A percentile compares a stretch with the other conserved stretches of the same genome.
phyloP scores from a whole-genome alignment of 2,329 filamentous ascomycete genomes.

The Xylaria sp. region DNA sequence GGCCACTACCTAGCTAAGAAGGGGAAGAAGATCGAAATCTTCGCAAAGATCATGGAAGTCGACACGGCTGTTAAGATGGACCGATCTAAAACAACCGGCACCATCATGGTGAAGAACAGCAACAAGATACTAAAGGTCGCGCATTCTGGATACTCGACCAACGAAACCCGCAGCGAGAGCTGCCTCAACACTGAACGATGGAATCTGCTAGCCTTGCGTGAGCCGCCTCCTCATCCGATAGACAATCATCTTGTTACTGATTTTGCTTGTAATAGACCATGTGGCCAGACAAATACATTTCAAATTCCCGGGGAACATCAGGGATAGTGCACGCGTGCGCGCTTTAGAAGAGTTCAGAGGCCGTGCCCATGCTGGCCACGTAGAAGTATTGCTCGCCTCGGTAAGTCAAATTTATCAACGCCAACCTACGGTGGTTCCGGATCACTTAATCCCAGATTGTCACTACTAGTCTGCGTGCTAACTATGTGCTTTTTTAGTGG shows the following conservation, averaged over 20 bases:
- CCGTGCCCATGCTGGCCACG: constrained; percentile 44
- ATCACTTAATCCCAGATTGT: too few relatives aligned
- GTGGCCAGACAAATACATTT: constrained; percentile 39
- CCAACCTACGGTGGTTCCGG: too few relatives aligned
- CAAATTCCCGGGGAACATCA: constrained; percentile 36
- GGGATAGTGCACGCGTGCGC: constrained; percentile 35
- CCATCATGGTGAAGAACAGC: constrained; percentile 34
- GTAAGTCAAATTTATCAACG: constrained; percentile 30
- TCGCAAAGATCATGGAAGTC: constrained; percentile 31
- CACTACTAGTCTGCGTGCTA: neutral
- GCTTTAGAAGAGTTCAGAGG: constrained; percentile 37
- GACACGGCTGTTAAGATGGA: constrained; percentile 38
- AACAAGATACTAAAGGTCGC: constrained; percentile 39
- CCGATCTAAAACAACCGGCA: constrained; percentile 41
- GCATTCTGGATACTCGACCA: constrained; percentile 37
- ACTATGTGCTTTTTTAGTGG: constrained; percentile 12
- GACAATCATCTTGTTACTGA: neutral
- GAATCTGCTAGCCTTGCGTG: constrained; percentile 39
- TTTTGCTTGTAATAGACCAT: constrained; percentile 19
- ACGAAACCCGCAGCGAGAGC: constrained; percentile 21
- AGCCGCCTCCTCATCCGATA: too few relatives aligned
- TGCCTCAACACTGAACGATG: constrained; percentile 40
- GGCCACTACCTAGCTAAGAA: constrained; percentile 17
- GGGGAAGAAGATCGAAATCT: constrained; percentile 38
- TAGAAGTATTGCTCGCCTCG: constrained; percentile 41